Base-by-base conservation (phyloP, 306 rosid species). In the Trifolium fragiferum region DNA sequence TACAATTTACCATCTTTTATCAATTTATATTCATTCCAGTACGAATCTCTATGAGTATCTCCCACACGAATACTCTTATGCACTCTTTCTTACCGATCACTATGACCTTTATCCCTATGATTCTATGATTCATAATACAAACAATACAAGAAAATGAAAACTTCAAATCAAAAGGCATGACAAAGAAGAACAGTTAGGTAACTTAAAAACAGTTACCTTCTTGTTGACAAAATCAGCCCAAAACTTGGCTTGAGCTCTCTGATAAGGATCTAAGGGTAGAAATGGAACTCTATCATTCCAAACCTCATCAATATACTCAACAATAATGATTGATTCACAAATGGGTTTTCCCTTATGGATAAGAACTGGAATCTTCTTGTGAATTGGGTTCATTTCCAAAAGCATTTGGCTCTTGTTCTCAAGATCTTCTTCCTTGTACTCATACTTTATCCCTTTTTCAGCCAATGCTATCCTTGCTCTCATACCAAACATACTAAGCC, bases 171-270 rank as follows among this genome's bases (percentile, higher is more conserved):
- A n/a, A n/a, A n/a, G n/a, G n/a, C n/a, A n/a, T n/a, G n/a, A n/a
- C n/a, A n/a, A n/a, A n/a, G n/a, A n/a, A n/a, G n/a, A n/a, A n/a
- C n/a, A n/a, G 10, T 54, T 15, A 15, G 14, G 55, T 27, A 5
- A 15, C 8, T 15, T 20, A 20, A 10, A 2, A 10, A 55, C 11
- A 55, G n/a, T 55, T 21, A 55, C 62, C 33, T 55, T 55, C n/a
- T 55, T 55, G 62, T 55, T 55, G 62, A 55, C 33, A 55, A 21
- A 55, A 55, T 55, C 62, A 55, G 62, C 62, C 62, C 62, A 57
- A 57, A 57, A 57, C 1, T 2, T 57, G 0, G 35, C 62, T 57
- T 57, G 62, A 57, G 62, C 15, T 57, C 23, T 57, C 8, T 21
- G 35, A 23, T 57, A 57, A 57, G 35, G n/a, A 23, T 55, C 62